phyloP scores from a whole-genome alignment of 1,284 basidiomycete genomes.

The Ganoderma leucocontextum region DNA sequence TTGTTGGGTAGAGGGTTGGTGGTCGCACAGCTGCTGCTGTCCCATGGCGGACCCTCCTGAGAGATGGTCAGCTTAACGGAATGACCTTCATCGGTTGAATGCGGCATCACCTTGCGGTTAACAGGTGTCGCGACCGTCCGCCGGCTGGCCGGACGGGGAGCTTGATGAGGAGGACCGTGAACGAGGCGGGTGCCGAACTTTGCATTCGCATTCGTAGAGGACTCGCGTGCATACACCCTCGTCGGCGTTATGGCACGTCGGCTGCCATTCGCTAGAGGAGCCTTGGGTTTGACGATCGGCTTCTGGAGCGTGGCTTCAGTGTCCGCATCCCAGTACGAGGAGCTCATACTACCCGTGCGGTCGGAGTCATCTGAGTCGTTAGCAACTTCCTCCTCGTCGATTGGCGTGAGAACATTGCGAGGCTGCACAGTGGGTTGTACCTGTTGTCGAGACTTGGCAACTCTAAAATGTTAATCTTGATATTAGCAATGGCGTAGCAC shows the following conservation, averaged over 20 bases:
- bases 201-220: constrained; percentile 72
- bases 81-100: constrained; percentile 67
- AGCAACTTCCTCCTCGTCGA: constrained; percentile 58
- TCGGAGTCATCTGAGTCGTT: constrained; percentile 83
- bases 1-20: constrained; percentile 51
- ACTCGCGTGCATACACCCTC: constrained; percentile 74
- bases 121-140: constrained; percentile 62
- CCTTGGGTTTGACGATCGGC: constrained; percentile 65
- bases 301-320: constrained; percentile 82
- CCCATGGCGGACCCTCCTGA: constrained; percentile 67
- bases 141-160: constrained; percentile 67
- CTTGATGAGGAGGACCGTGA: constrained; percentile 56
- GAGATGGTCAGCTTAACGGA: constrained; percentile 74
- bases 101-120: constrained; percentile 52
- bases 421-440: constrained; percentile 65
- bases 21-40: constrained; percentile 58
- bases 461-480: constrained; percentile 50
- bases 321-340: constrained; percentile 90
- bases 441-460: constrained; percentile 72
- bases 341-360: constrained; percentile 90
- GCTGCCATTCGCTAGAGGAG: constrained; percentile 45
- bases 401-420: constrained; percentile 73
- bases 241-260: constrained; percentile 58
- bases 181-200: constrained; percentile 83
- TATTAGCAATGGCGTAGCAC: constrained; percentile 19